Evolutionary conservation across 331 rosid species (phyloP).

Genomic region (Pyracantha coccinea): DNA sequence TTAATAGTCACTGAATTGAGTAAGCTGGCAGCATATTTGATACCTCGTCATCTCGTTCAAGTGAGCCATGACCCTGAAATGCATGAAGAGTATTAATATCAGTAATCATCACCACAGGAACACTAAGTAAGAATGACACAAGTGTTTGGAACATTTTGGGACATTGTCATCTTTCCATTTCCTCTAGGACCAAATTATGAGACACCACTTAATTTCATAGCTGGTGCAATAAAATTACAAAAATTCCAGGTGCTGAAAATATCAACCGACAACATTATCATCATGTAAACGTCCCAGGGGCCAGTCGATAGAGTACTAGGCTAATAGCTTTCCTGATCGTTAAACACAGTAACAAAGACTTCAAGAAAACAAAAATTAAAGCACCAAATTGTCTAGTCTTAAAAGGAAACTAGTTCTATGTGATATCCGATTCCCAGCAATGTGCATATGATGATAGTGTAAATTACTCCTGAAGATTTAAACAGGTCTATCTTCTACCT

Average conservation of each 20-base stretch:
- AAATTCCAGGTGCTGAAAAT: background rate
- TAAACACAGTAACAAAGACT: background rate
- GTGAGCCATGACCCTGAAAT: conserved; percentile 84
- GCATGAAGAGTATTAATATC: background rate
- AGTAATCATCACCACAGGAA: background rate
- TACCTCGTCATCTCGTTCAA: conserved; percentile 99
- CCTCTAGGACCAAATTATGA: background rate
- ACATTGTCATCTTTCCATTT: background rate
- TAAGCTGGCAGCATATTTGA: conserved; percentile 9
- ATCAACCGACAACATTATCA: background rate
- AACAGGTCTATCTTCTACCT: background rate
- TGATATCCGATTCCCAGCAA: background rate
- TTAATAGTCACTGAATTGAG: background rate
- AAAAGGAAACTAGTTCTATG: background rate
- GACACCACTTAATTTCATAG: background rate
- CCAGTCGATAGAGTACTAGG: background rate
- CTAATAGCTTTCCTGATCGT: background rate
- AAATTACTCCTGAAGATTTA: background rate
- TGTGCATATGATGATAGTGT: background rate
- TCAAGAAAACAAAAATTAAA: too few species aligned
- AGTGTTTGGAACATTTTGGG: background rate
- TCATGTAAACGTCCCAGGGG: background rate
- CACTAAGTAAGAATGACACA: background rate
- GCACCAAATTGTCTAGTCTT: background rate
- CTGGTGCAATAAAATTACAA: background rate